Evolutionary conservation across 1,284 basidiomycete species (phyloP), one percentile per base, ranked within the genome.

Genomic region (Puccinia polysora): DNA sequence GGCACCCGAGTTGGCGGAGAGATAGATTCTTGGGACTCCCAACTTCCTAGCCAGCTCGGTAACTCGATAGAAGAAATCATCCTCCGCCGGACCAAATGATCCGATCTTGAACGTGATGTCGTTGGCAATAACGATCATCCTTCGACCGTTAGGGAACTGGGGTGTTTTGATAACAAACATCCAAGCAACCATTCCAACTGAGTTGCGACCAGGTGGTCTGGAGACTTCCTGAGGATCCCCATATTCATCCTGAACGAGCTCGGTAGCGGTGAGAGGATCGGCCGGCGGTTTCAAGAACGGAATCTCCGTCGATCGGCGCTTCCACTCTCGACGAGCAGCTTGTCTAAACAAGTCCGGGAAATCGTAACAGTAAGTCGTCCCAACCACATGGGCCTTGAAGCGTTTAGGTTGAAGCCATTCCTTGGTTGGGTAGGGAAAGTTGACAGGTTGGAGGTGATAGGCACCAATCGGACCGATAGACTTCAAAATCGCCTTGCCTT

Each of bases 31-130:
- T 68, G 95, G 95, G 36, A 96, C 82, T 70, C 95, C 94, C 45
- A 86, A 86, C 69, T 87, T 83, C 65, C 94, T 90, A 58, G 95
- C 95, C 77, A 96, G 91, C 80, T 94, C 88, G 5, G 94, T 94
- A 56, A 91, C 94, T 74, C 90, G 88, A 82, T 87, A 94, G 84
- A 98, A 98, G 86, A 90, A 97, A 74, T 91, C 88, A 82, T 98
- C 96, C 81, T 99, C 96, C 7, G 83, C 80, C 47, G 96, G 96
- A 69, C 95, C 96, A 80, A 99, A 99, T 12, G 95, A 97, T 76
- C 96, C 96, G 75, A 97, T 97, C 83, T 92, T 95, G 84, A 87
- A 95, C 23, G 96, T 99, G 81, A 98, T 98, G 79, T 99, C 96
- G 83, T 99, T 99, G 73, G 96, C 92, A 75, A 98, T 87, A 70